Evolutionary conservation across 2,329 filamentous ascomycete species (phyloP).

Genomic region (Nannizziopsis arthrosporioides): DNA sequence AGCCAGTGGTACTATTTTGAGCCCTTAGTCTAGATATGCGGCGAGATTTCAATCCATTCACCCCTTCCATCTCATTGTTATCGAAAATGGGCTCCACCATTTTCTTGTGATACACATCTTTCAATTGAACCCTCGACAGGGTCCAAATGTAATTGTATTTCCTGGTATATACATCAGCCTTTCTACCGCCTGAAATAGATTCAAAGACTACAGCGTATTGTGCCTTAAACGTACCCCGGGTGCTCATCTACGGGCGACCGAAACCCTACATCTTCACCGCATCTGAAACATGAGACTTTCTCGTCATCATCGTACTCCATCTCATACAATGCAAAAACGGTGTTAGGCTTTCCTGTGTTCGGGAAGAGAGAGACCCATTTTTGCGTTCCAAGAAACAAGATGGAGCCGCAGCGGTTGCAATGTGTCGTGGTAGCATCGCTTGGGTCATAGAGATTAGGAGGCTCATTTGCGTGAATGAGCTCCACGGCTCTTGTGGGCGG

Average conservation of each 20-base stretch:
- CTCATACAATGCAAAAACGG: constrained; percentile 2
- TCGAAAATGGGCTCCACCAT: background rate
- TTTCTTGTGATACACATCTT: constrained; percentile 7
- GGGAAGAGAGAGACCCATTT: constrained; percentile 3
- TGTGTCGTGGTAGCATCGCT: constrained; percentile 3
- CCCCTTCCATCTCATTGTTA: background rate
- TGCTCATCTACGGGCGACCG: background rate
- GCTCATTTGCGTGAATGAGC: constrained; percentile 7
- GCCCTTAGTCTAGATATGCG: background rate
- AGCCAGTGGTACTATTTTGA: background rate
- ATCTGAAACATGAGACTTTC: background rate
- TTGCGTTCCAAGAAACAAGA: background rate
- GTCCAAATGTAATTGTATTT: constrained; percentile 8
- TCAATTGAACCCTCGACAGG: constrained; percentile 1
- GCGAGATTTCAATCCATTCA: background rate
- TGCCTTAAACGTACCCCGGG: background rate
- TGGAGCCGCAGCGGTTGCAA: background rate
- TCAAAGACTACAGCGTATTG: background rate
- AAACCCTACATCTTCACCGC: constrained; percentile 1
- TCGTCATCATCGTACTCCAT: background rate
- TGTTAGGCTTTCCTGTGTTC: constrained; percentile 2
- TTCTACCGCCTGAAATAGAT: background rate
- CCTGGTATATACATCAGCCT: background rate
- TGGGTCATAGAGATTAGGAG: constrained; percentile 3
- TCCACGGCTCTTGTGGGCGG: constrained; percentile 6